Conservation (phyloP, 305 asterid genomes). For the Ajuga reptans region DNA sequence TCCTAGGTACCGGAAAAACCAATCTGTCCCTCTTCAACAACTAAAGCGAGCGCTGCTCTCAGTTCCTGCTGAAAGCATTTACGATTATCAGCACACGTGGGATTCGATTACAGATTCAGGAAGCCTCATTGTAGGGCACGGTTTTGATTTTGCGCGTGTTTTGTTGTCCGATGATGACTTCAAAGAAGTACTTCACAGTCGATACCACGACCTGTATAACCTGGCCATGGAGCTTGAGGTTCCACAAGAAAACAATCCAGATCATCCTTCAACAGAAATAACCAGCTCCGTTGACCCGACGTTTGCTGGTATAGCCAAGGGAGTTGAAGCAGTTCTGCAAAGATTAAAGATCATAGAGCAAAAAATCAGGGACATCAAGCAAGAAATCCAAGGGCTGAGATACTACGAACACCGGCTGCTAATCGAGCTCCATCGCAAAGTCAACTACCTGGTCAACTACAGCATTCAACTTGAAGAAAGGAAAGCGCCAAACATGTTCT, state of each 20-base stretch:
- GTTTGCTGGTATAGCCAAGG: conserved; percentile 72
- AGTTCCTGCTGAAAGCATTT: conserved; percentile 73
- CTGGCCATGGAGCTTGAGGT: conserved; percentile 81
- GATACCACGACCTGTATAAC: conserved; percentile 71
- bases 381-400: conserved; percentile 82
- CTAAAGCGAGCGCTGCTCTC: conserved; percentile 65
- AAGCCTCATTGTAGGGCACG: conserved; percentile 40
- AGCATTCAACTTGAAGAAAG: conserved; percentile 65
- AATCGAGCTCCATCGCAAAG: conserved; percentile 55
- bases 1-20: conserved; percentile 62
- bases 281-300: conserved; percentile 55
- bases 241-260: conserved; percentile 44
- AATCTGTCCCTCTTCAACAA: conserved; percentile 41
- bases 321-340: conserved; percentile 70
- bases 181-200: conserved; percentile 68
- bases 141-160: conserved; percentile 70
- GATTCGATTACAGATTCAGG: conserved; percentile 50
- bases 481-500: conserved; percentile 80
- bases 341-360: conserved; percentile 80
- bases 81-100: conserved; percentile 94
- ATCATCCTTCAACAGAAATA: conserved; percentile 35
- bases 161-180: conserved; percentile 83
- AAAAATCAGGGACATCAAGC: conserved; percentile 74
- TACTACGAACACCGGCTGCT: conserved; percentile 75
- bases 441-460: conserved; percentile 70